These are phyloP conservation scores for Tulasnella sp. DNA, from an alignment of 768 basidiomycete genomes.

Conservation along the genomic window DNA sequence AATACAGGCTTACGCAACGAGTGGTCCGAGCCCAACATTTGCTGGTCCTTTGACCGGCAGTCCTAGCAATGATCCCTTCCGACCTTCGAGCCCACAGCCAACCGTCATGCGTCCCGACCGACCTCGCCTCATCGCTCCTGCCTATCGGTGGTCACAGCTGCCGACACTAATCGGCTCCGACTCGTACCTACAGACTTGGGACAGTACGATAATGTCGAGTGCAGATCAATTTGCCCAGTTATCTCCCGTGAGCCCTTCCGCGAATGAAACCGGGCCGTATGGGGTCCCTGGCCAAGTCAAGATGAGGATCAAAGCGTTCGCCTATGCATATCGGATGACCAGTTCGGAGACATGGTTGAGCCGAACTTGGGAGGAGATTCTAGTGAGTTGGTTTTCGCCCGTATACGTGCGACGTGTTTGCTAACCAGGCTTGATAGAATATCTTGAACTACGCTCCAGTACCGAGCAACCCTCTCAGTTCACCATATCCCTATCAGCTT, in stretches of 20 bases:
- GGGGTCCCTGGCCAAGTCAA: slow-evolving; percentile 51
- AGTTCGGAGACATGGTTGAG: not conserved
- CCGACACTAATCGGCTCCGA: slow-evolving; percentile 47
- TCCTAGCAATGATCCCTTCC: not conserved
- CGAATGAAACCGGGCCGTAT: slow-evolving; percentile 52
- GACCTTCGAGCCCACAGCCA: not conserved
- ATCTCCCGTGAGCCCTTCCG: slow-evolving; percentile 43
- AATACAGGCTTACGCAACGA: not conserved
- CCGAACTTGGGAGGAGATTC: not conserved
- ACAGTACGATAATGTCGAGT: slow-evolving; percentile 51
- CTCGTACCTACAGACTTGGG: slow-evolving; percentile 50
- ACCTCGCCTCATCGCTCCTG: slow-evolving; percentile 50
- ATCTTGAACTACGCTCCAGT: not conserved
- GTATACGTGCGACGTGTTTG: not conserved
- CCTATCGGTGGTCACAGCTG: slow-evolving; percentile 50
- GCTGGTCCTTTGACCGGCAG: too few relatives aligned
- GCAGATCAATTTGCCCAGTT: slow-evolving; percentile 45
- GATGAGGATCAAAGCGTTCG: slow-evolving; percentile 50
- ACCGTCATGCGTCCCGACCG: slow-evolving; percentile 44
- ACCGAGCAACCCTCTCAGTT: not conserved
- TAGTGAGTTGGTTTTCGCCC: not conserved
- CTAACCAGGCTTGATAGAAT: not conserved
- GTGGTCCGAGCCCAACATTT: not conserved
- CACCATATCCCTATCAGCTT: slow-evolving; percentile 38
- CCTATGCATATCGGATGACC: slow-evolving; percentile 48